phyloP scores from a whole-genome alignment of 352 stramenopile species.

The Globisporangium parvum region DNA sequence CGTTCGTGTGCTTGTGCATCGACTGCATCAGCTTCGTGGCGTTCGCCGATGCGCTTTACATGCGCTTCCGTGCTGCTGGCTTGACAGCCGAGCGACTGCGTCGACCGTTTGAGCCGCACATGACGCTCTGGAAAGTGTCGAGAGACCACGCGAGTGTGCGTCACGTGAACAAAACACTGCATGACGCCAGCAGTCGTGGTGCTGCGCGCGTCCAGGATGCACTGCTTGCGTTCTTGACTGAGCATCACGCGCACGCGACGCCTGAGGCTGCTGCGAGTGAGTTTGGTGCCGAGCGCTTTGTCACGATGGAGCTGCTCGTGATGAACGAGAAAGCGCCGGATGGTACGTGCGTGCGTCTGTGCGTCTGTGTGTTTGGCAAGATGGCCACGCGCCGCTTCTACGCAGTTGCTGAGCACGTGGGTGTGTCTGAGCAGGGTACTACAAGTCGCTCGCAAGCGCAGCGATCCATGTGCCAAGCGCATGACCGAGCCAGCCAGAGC shows the following conservation, averaged over 20 bases:
- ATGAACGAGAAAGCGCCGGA: background rate
- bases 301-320: background rate
- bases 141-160: conserved; percentile 4
- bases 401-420: too few species aligned
- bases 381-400: too few species aligned
- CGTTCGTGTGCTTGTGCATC: background rate
- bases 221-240: background rate
- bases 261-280: background rate
- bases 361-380: background rate
- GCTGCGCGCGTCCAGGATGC: background rate
- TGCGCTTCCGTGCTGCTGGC: conserved; percentile 14
- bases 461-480: too few species aligned
- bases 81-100: conserved; percentile 27
- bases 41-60: conserved; percentile 24
- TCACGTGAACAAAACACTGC: conserved; percentile 14
- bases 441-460: too few species aligned
- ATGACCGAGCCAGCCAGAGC: too few species aligned
- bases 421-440: too few species aligned
- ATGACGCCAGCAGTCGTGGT: background rate
- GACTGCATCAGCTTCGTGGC: conserved; percentile 15
- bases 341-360: background rate
- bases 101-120: conserved; percentile 31
- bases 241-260: background rate
- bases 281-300: background rate
- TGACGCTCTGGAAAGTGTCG: conserved; percentile 44